These are phyloP conservation scores for Podaxis mareebaensis DNA, from an alignment of 768 basidiomycete genomes.

Conservation along the genomic window DNA sequence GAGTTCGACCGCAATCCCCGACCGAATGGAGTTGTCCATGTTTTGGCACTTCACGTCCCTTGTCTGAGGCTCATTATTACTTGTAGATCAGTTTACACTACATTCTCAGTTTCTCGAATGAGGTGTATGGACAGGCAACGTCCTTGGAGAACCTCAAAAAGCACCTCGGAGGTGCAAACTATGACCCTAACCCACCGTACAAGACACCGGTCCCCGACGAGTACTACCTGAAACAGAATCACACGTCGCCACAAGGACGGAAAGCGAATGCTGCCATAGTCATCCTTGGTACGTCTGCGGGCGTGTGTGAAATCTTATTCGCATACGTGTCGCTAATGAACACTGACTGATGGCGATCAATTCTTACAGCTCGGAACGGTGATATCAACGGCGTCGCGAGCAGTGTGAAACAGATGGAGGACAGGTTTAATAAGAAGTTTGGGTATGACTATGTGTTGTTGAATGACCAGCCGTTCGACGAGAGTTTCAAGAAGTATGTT, in stretches of 20 bases:
- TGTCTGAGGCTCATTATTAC: neutral
- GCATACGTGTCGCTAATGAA: neutral
- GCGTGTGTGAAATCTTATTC: slow-evolving; percentile 7
- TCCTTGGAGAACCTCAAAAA: slow-evolving; percentile 47
- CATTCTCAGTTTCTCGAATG: slow-evolving; percentile 65
- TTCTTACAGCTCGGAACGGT: slow-evolving; percentile 50
- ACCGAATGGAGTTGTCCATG: neutral
- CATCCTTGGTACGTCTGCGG: slow-evolving; percentile 51
- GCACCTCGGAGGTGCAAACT: slow-evolving; percentile 27
- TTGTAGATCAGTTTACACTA: slow-evolving; percentile 57
- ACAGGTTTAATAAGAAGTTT: slow-evolving; percentile 87
- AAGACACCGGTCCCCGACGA: slow-evolving; percentile 60
- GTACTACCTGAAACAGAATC: slow-evolving; percentile 48
- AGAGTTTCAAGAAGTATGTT: slow-evolving; percentile 66
- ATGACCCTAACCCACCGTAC: slow-evolving; percentile 42
- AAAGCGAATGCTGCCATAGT: slow-evolving; percentile 86
- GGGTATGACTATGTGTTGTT: slow-evolving; percentile 85
- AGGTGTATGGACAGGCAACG: slow-evolving; percentile 61
- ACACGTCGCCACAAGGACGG: slow-evolving; percentile 40
- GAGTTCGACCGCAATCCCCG: slow-evolving; percentile 18
- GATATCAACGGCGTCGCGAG: slow-evolving; percentile 60
- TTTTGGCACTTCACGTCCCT: neutral
- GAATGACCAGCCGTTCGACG: slow-evolving; percentile 77
- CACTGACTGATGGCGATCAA: slow-evolving; percentile 1
- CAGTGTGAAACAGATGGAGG: slow-evolving; percentile 80